Conservation (phyloP, 2,329 filamentous ascomycete species). For the Scopulariopsis brevicaulis region DNA sequence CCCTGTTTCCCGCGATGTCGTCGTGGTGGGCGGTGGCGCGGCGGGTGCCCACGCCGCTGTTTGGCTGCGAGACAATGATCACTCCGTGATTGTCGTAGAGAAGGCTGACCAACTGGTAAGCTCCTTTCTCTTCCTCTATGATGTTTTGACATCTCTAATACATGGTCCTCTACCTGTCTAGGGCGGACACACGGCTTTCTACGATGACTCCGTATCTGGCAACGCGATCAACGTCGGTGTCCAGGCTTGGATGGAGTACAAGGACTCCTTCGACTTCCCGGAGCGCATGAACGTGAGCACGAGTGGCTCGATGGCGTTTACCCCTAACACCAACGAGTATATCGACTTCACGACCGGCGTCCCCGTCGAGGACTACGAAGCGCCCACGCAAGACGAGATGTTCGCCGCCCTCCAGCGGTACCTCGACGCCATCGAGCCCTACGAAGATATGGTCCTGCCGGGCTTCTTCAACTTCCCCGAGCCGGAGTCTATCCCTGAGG, state of each 20-base stretch:
- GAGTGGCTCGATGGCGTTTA: constrained; percentile 10
- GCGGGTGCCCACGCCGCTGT: constrained; percentile 24
- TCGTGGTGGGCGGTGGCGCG: constrained; percentile 23
- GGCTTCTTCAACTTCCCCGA: constrained; percentile 28
- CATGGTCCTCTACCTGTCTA: constrained; percentile 16
- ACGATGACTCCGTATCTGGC: constrained; percentile 24
- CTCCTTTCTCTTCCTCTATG: not conserved
- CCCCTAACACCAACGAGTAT: constrained; percentile 16
- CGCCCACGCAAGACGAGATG: constrained; percentile 9
- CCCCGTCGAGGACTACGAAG: constrained; percentile 12
- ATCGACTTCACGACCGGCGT: constrained; percentile 24
- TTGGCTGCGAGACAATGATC: constrained; percentile 19
- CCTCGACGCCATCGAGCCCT: constrained; percentile 16
- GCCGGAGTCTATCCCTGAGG: constrained; percentile 16
- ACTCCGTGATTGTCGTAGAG: constrained; percentile 21
- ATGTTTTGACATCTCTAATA: not conserved
- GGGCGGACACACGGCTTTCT: constrained; percentile 39
- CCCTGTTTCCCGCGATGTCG: constrained; percentile 17
- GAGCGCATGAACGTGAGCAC: constrained; percentile 25
- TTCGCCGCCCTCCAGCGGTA: constrained; percentile 14
- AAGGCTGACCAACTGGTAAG: constrained; percentile 18
- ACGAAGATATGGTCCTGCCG: constrained; percentile 19
- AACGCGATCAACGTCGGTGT: constrained; percentile 22
- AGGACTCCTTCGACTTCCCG: constrained; percentile 23
- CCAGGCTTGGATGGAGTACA: constrained; percentile 16